phyloP scores from a whole-genome alignment of 495 filamentous ascomycete species.

The Copromyces sp. region DNA sequence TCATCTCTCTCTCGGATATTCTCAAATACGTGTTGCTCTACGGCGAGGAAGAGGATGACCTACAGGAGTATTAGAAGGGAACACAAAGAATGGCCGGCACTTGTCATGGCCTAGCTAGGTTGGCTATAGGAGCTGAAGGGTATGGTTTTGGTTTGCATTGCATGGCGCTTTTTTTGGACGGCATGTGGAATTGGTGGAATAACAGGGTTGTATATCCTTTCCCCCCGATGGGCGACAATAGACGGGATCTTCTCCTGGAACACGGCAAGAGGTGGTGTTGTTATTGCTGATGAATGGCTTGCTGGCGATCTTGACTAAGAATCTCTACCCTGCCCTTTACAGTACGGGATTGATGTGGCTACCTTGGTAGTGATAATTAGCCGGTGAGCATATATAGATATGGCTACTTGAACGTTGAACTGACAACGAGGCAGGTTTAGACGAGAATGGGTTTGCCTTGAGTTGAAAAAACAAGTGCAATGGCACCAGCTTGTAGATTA shows the following conservation, averaged over 20 bases:
- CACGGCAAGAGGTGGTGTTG: not conserved
- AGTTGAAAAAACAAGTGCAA: not conserved
- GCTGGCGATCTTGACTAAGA: not conserved
- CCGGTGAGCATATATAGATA: not conserved
- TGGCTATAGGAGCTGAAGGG: not conserved
- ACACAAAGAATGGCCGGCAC: not conserved
- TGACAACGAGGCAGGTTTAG: not conserved
- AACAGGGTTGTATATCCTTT: slow-evolving; percentile 22
- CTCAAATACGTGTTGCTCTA: slow-evolving; percentile 87
- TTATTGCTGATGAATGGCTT: not conserved
- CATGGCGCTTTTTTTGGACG: slow-evolving; percentile 5
- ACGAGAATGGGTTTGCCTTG: not conserved
- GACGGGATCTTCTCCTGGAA: slow-evolving; percentile 11
- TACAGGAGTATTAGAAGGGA: slow-evolving; percentile 17
- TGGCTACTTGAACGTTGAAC: not conserved
- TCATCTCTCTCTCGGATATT: slow-evolving; percentile 93
- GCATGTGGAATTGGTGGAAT: slow-evolving; percentile 18
- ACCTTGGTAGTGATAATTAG: not conserved
- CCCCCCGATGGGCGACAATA: slow-evolving; percentile 12
- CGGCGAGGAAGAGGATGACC: slow-evolving; percentile 56
- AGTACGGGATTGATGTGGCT: not conserved
- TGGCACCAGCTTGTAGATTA: not conserved
- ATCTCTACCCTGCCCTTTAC: not conserved
- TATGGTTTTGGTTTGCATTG: not conserved
- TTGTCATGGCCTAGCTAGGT: not conserved